phyloP scores from a whole-genome alignment of 2,329 filamentous ascomycete genomes.

The Geosmithia flava region DNA sequence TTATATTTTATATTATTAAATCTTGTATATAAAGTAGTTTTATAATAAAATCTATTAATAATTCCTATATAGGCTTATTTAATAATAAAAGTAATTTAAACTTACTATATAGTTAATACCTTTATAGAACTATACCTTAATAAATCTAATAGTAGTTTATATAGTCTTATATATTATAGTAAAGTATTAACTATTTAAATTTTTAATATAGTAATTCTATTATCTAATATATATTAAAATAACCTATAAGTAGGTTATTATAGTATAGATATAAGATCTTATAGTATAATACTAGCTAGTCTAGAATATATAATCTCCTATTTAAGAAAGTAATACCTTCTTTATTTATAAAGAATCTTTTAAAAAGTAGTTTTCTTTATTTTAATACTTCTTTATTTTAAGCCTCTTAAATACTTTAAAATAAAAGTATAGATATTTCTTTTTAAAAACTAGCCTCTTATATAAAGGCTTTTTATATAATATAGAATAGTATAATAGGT shows the following conservation, averaged over 20 bases:
- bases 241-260: conserved; percentile 2
- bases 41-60: conserved; percentile 3
- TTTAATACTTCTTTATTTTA: too few species aligned
- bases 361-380: too few species aligned
- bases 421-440: too few species aligned
- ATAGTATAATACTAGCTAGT: background rate
- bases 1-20: background rate
- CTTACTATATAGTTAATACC: conserved; percentile 5
- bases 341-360: too few species aligned
- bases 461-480: too few species aligned
- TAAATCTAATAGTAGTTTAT: conserved; percentile 3
- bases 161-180: conserved; percentile 3
- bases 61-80: conserved; percentile 4
- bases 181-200: conserved; percentile 1
- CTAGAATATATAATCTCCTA: conserved; percentile 6
- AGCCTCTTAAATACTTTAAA: too few species aligned
- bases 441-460: too few species aligned
- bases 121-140: conserved; percentile 3
- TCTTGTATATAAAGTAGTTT: conserved; percentile 4
- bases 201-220: background rate
- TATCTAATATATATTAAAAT: conserved; percentile 1
- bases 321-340: too few species aligned
- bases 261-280: conserved; percentile 1
- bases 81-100: conserved; percentile 3
- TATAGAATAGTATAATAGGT: too few species aligned